A percentile compares a stretch with the other conserved stretches of the same genome.
These are phyloP conservation scores for Carallia brachiata DNA, from an alignment of 345 rosid species.

Conservation along the genomic window DNA sequence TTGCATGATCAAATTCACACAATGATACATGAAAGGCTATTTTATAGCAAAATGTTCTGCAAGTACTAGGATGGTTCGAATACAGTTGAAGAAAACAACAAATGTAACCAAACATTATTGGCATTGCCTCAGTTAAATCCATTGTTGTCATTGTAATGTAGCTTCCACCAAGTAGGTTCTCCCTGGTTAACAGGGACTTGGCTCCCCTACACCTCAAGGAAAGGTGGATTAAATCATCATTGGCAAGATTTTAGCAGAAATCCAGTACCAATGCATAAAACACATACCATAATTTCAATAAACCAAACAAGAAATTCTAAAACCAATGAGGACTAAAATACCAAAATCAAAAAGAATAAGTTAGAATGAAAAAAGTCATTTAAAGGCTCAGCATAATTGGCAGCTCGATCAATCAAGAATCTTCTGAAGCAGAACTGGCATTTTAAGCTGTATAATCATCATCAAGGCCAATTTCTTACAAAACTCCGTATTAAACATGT, in stretches of 20 bases:
- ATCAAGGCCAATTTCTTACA: slow-evolving; percentile 34
- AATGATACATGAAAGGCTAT: no score
- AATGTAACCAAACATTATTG: background rate
- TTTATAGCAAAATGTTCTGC: no score
- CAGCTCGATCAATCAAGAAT: slow-evolving; percentile 89
- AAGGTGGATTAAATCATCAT: slow-evolving; percentile 25
- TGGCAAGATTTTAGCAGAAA: background rate
- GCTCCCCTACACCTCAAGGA: slow-evolving; percentile 28
- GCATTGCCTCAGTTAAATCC: slow-evolving; percentile 24
- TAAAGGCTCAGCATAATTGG: slow-evolving; percentile 49
- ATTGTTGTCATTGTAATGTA: slow-evolving; percentile 19
- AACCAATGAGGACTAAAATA: slow-evolving; percentile 9
- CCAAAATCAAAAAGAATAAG: no score
- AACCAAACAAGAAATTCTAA: background rate
- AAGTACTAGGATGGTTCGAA: no score
- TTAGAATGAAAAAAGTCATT: background rate
- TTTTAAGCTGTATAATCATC: slow-evolving; percentile 55
- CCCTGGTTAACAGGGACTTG: slow-evolving; percentile 32
- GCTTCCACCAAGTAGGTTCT: slow-evolving; percentile 40
- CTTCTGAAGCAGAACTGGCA: slow-evolving; percentile 99
- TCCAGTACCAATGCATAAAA: no score
- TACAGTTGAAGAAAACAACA: background rate
- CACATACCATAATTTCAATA: no score
- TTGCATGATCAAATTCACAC: no score
- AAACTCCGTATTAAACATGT: background rate